Percentiles rank a stretch among this genome's conserved stretches.
These are phyloP conservation scores for Paxillus rubicundulus DNA, from an alignment of 768 basidiomycete genomes.

Conservation along the genomic window DNA sequence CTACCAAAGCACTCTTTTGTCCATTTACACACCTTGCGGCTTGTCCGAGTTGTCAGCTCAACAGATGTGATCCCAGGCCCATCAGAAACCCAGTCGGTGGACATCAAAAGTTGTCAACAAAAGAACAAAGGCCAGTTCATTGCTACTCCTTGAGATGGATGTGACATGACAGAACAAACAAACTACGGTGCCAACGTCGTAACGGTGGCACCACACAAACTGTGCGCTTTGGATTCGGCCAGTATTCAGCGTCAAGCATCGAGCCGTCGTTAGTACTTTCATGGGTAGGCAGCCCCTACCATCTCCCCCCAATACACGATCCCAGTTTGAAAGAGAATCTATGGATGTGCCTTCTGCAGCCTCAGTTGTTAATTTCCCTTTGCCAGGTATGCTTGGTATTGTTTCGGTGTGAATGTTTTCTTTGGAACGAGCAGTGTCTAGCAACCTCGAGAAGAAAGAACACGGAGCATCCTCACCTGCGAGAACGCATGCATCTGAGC, in stretches of 20 bases:
- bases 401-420: slow-evolving; percentile 74
- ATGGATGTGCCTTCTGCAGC: background rate
- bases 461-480: slow-evolving; percentile 49
- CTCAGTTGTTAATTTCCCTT: slow-evolving; percentile 23
- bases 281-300: no score
- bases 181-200: no score
- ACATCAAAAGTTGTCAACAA: background rate
- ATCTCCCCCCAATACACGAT: no score
- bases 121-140: background rate
- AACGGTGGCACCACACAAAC: no score
- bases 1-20: background rate
- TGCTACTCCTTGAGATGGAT: no score
- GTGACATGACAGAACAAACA: background rate
- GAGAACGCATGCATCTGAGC: slow-evolving; percentile 86
- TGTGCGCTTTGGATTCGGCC: no score
- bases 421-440: slow-evolving; percentile 22
- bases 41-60: background rate
- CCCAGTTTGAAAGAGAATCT: no score
- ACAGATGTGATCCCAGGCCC: no score
- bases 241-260: no score
- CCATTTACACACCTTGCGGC: background rate
- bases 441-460: background rate
- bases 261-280: no score
- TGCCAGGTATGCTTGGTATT: slow-evolving; percentile 52
- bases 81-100: no score